Percentiles rank a stretch among this genome's conserved stretches.
Evolutionary conservation across 2,329 filamentous ascomycete species (phyloP).

Genomic region (Pseudonectria buxi): DNA sequence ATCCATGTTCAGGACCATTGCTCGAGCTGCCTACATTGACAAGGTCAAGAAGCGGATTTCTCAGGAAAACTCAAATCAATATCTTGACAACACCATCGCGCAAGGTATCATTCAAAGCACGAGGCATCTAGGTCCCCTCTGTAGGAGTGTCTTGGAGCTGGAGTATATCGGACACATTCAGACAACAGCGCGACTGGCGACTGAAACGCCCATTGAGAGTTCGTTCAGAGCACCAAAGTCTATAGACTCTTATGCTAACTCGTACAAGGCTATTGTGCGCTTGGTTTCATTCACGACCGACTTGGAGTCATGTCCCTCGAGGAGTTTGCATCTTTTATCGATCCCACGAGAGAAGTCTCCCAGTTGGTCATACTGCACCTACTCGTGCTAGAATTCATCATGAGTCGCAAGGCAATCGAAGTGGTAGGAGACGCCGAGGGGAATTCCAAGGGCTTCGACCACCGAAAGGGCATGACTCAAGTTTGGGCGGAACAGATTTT

Average conservation of each 20-base stretch:
- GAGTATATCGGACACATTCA: slow-evolving; percentile 26
- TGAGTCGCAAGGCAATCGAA: slow-evolving; percentile 16
- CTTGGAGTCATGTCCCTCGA: slow-evolving; percentile 20
- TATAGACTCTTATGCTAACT: slow-evolving; percentile 6
- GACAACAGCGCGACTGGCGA: slow-evolving; percentile 19
- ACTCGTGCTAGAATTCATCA: slow-evolving; percentile 26
- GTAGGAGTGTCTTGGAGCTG: slow-evolving; percentile 25
- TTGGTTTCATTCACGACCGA: slow-evolving; percentile 22
- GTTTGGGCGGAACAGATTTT: slow-evolving; percentile 34
- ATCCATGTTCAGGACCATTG: slow-evolving; percentile 21
- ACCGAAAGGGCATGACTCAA: slow-evolving; percentile 23
- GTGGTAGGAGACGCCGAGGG: background rate
- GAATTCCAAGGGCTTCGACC: slow-evolving; percentile 13
- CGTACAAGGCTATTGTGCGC: slow-evolving; percentile 17
- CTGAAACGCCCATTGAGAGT: slow-evolving; percentile 24
- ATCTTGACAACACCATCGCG: slow-evolving; percentile 14
- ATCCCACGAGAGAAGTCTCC: slow-evolving; percentile 23
- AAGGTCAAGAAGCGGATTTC: slow-evolving; percentile 18
- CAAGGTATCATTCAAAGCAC: slow-evolving; percentile 24
- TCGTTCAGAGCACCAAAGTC: slow-evolving; percentile 2
- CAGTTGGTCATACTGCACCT: slow-evolving; percentile 33
- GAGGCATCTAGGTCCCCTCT: slow-evolving; percentile 22
- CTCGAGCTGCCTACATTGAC: slow-evolving; percentile 21
- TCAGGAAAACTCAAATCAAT: slow-evolving; percentile 1
- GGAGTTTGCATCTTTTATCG: slow-evolving; percentile 27